These are phyloP conservation scores for Alectoria sarmentosa DNA, from an alignment of 495 filamentous ascomycete genomes.

Conservation along the genomic window DNA sequence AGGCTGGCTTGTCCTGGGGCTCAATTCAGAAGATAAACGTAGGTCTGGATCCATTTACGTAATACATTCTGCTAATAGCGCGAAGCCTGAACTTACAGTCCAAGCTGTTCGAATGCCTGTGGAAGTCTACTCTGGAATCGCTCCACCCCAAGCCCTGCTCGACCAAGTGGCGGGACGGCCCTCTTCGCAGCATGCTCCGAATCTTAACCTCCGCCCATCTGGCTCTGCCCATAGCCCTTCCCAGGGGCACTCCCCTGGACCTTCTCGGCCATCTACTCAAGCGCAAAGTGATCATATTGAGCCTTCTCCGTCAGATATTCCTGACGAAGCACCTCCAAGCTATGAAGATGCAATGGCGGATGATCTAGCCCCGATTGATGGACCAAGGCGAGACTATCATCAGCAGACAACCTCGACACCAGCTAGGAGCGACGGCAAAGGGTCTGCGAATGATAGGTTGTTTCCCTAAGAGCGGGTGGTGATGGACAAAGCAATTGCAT, in stretches of 20 bases:
- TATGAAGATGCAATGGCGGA: constrained; percentile 91
- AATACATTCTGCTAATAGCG: constrained; percentile 2
- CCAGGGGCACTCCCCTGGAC: constrained; percentile 16
- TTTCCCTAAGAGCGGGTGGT: constrained; percentile 10
- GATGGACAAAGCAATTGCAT: constrained; percentile 21
- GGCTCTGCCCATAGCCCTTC: constrained; percentile 19
- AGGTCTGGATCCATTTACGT: constrained; percentile 19
- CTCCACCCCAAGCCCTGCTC: constrained; percentile 69
- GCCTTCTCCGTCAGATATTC: constrained; percentile 32
- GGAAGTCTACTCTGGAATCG: constrained; percentile 82
- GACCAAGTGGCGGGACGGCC: constrained; percentile 50
- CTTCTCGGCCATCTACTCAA: constrained; percentile 28
- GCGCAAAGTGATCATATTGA: constrained; percentile 18
- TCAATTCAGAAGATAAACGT: constrained; percentile 46
- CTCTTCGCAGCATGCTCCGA: constrained; percentile 24
- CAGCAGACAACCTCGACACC: constrained; percentile 29
- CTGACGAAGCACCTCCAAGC: constrained; percentile 64
- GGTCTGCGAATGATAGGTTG: constrained; percentile 10
- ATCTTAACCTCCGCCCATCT: constrained; percentile 22
- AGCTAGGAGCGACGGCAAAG: constrained; percentile 28
- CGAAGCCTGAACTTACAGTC: constrained; percentile 58
- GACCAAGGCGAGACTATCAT: constrained; percentile 56
- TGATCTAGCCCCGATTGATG: constrained; percentile 57
- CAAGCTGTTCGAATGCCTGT: constrained; percentile 73
- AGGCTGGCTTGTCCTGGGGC: constrained; percentile 63